Percentiles rank a stretch among this genome's conserved stretches.
phyloP scores from a whole-genome alignment of 2,329 filamentous ascomycete species.

The Ophiocordyceps camponoti-floridani region DNA sequence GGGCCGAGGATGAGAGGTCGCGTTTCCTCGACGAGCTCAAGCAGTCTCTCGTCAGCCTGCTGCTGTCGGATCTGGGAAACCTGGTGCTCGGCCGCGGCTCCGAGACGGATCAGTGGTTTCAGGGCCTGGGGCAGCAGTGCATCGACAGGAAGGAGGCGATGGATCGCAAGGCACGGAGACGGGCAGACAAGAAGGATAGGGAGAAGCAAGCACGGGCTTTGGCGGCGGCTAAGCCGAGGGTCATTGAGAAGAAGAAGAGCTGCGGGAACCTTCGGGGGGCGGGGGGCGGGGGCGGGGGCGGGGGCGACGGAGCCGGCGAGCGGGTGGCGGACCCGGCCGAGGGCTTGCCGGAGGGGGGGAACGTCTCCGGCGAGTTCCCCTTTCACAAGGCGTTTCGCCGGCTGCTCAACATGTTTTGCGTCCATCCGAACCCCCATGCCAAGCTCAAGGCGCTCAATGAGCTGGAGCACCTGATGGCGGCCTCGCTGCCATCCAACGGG shows the following conservation, averaged over 20 bases:
- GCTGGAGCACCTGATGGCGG: slow-evolving; percentile 64
- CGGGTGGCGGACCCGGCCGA: slow-evolving; percentile 4
- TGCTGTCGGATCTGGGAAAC: slow-evolving; percentile 78
- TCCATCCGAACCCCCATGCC: slow-evolving; percentile 70
- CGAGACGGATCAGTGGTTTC: slow-evolving; percentile 84
- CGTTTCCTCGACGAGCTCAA: slow-evolving; percentile 63
- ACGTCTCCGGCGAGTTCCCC: slow-evolving; percentile 39
- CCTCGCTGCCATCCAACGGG: slow-evolving; percentile 35
- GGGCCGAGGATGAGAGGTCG: slow-evolving; percentile 49
- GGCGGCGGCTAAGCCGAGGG: slow-evolving; percentile 23
- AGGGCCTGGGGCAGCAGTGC: slow-evolving; percentile 46
- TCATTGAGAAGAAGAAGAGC: slow-evolving; percentile 49
- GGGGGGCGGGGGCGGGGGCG: slow-evolving; percentile 23
- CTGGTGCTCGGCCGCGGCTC: slow-evolving; percentile 76
- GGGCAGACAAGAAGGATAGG: slow-evolving; percentile 20
- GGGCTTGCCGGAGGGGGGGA: slow-evolving; percentile 1
- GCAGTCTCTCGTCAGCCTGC: slow-evolving; percentile 63
- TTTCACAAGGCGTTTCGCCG: slow-evolving; percentile 66
- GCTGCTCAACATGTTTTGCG: slow-evolving; percentile 70
- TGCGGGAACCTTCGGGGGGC: slow-evolving; percentile 43
- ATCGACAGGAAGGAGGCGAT: slow-evolving; percentile 42
- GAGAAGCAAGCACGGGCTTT: slow-evolving; percentile 22
- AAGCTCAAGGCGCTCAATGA: slow-evolving; percentile 76
- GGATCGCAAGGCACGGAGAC: slow-evolving; percentile 26
- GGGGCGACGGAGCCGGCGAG: slow-evolving; percentile 20